These are phyloP conservation scores for Phaeomoniella chlamydospora DNA, from an alignment of 2,329 filamentous ascomycete species.

Conservation along the genomic window DNA sequence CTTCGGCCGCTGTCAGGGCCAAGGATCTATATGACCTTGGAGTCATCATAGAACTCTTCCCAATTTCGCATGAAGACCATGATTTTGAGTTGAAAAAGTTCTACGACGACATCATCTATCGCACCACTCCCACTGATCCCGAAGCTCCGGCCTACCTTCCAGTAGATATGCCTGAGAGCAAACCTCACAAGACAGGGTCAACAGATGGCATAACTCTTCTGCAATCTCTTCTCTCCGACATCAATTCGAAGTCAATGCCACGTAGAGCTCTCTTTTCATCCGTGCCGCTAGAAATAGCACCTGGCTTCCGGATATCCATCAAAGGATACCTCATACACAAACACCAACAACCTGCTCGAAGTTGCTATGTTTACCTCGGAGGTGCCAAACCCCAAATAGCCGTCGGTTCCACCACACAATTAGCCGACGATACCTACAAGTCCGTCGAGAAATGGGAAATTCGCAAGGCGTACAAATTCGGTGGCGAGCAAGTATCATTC, in stretches of 20 bases:
- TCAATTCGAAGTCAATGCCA: conserved; percentile 79
- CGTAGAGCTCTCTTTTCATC: conserved; percentile 77
- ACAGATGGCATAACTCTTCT: conserved; percentile 66
- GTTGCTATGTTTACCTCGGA: conserved; percentile 74
- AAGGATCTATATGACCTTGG: conserved; percentile 93
- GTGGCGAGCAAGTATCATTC: conserved; percentile 78
- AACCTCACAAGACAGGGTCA: conserved; percentile 49
- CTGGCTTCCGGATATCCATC: conserved; percentile 71
- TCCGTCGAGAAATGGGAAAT: conserved; percentile 69
- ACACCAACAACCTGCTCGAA: conserved; percentile 64
- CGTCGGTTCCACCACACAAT: conserved; percentile 54
- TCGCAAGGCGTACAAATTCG: conserved; percentile 90
- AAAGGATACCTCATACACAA: conserved; percentile 88
- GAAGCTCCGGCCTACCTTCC: conserved; percentile 44
- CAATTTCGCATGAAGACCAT: conserved; percentile 57
- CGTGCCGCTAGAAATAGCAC: conserved; percentile 75
- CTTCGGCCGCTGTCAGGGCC: conserved; percentile 69
- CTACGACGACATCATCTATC: conserved; percentile 95
- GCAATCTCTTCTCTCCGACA: conserved; percentile 67
- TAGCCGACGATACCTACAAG: conserved; percentile 64
- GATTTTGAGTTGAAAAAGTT: conserved; percentile 75
- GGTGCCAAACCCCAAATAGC: conserved; percentile 78
- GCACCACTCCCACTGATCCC: conserved; percentile 53
- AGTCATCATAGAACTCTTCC: conserved; percentile 83
- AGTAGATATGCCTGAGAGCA: conserved; percentile 25